A percentile compares a stretch with the other conserved stretches of the same genome.
These are phyloP conservation scores for Medicago arabica DNA, from an alignment of 306 rosid genomes.

Conservation along the genomic window DNA sequence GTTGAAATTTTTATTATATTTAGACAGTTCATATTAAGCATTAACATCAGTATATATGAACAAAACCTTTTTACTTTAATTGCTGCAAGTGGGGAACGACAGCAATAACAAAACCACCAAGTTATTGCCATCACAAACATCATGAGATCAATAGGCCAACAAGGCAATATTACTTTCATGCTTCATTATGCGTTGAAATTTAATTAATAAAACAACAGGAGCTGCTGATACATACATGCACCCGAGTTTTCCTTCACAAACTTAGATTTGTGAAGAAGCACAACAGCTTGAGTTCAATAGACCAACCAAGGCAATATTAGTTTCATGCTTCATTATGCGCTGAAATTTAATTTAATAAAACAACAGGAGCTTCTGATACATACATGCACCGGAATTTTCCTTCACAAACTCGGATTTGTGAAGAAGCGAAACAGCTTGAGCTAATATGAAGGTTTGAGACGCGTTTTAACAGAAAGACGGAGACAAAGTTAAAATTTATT, in stretches of 20 bases:
- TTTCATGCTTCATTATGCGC: not conserved
- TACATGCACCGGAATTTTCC: conserved; percentile 9
- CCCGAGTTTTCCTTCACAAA: conserved; percentile 7
- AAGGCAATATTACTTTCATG: conserved; percentile 1
- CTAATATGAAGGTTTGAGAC: conserved; percentile 5
- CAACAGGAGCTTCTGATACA: conserved; percentile 11
- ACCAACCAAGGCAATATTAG: conserved; percentile 5
- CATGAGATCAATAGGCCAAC: not conserved
- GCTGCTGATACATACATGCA: conserved; percentile 19
- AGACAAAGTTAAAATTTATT: not conserved
- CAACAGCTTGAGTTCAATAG: not conserved
- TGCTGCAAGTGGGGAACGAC: conserved; percentile 9
- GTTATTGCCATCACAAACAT: conserved; percentile 3
- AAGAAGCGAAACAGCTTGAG: conserved; percentile 6
- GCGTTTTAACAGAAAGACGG: not conserved
- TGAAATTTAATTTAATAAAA: not conserved
- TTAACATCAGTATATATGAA: not conserved
- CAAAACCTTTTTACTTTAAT: not conserved
- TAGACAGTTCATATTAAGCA: conserved; percentile 4
- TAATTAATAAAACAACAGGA: not conserved
- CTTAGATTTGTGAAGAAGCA: conserved; percentile 7
- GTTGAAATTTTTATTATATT: conserved; percentile 10
- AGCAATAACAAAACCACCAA: not conserved
- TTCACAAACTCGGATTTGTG: conserved; percentile 23
- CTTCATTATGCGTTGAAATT: not conserved